Conservation (phyloP, 768 basidiomycete genomes). For the Rhodotorula taiwanensis region DNA sequence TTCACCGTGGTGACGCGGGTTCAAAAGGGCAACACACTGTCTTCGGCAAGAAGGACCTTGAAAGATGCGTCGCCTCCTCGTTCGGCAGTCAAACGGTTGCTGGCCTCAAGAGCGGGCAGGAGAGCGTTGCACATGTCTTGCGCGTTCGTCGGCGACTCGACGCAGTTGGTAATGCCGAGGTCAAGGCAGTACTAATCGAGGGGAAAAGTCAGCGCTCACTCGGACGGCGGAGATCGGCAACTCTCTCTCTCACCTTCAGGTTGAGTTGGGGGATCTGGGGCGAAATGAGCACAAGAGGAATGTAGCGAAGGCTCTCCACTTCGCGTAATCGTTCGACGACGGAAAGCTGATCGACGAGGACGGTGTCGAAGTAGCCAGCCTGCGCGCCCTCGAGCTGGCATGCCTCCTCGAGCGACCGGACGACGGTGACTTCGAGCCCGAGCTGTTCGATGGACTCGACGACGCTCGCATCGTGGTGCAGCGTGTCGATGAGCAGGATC, state of each 20-base stretch:
- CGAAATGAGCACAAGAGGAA: slow-evolving; percentile 72
- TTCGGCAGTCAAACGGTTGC: slow-evolving; percentile 80
- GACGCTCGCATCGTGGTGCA: slow-evolving; percentile 63
- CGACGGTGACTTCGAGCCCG: slow-evolving; percentile 66
- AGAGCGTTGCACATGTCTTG: slow-evolving; percentile 88
- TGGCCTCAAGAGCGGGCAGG: slow-evolving; percentile 87
- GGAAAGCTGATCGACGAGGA: slow-evolving; percentile 80
- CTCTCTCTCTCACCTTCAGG: slow-evolving; percentile 26
- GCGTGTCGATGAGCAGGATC: slow-evolving; percentile 85
- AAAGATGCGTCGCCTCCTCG: slow-evolving; percentile 78
- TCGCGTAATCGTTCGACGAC: slow-evolving; percentile 85
- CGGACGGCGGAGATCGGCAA: slow-evolving; percentile 51
- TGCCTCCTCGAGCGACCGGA: slow-evolving; percentile 72
- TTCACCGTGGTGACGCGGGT: background rate
- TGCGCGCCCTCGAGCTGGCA: slow-evolving; percentile 36
- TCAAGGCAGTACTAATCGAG: slow-evolving; percentile 34
- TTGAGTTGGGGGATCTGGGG: slow-evolving; percentile 40
- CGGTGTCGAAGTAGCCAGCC: slow-evolving; percentile 85
- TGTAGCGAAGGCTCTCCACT: slow-evolving; percentile 86
- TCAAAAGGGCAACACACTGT: slow-evolving; percentile 49
- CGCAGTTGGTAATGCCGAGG: slow-evolving; percentile 78
- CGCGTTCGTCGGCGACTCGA: slow-evolving; percentile 79
- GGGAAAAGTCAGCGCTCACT: slow-evolving; percentile 1
- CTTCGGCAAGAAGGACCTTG: slow-evolving; percentile 92
- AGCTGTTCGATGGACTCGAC: slow-evolving; percentile 69